phyloP scores from a whole-genome alignment of 257 asterid species.

The Capsicum pubescens region DNA sequence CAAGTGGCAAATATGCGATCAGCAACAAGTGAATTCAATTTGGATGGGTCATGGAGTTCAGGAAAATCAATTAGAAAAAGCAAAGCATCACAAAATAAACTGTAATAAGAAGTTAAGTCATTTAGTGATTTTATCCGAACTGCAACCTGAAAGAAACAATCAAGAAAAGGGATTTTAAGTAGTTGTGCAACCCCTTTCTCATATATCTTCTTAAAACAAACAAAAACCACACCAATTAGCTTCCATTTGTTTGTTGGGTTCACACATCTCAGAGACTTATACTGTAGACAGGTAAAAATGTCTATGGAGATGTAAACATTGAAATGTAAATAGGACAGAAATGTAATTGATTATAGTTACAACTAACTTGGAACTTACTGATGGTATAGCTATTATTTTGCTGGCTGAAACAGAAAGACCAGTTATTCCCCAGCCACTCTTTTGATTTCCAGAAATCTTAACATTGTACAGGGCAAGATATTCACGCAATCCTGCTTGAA shows the following conservation, averaged over 20 bases:
- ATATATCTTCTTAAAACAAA: not conserved
- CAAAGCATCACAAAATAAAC: slow-evolving; percentile 8
- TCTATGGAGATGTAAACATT: not conserved
- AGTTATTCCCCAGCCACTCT: slow-evolving; percentile 80
- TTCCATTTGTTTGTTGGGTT: not conserved
- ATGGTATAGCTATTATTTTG: slow-evolving; percentile 74
- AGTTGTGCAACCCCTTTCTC: not conserved
- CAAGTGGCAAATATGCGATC: not conserved
- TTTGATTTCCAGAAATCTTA: slow-evolving; percentile 49
- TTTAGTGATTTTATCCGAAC: slow-evolving; percentile 3
- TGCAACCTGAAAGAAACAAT: not conserved
- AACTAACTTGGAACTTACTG: slow-evolving; percentile 21
- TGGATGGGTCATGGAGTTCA: not conserved
- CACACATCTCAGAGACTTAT: slow-evolving; percentile 8
- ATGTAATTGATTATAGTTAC: not conserved
- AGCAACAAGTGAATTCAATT: not conserved
- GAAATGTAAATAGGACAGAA: not conserved
- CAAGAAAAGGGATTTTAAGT: not conserved
- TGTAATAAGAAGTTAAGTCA: not conserved
- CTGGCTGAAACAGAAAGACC: slow-evolving; percentile 91
- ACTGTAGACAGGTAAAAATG: not conserved
- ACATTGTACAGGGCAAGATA: slow-evolving; percentile 59
- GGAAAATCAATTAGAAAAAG: not conserved
- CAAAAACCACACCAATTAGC: not conserved
- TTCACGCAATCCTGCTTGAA: slow-evolving; percentile 86